Conservation (phyloP, 176 grass and related monocot genomes). For the Canna indica region DNA sequence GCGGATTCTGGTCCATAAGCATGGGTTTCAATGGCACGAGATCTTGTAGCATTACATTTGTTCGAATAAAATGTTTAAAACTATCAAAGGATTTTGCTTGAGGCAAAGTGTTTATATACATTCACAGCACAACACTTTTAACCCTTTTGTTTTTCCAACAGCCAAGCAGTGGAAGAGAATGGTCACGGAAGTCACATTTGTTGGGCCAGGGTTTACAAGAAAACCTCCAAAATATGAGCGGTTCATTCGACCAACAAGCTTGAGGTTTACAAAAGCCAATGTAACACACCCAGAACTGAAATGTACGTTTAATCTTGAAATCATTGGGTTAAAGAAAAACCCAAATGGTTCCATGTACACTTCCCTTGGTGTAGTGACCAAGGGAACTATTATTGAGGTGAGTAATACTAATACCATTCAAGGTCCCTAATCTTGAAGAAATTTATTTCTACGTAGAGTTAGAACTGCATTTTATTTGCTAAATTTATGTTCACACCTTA, state of each 20-base stretch:
- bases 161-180: conserved; percentile 97
- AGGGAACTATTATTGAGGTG: conserved; percentile 87
- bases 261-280: conserved; percentile 81
- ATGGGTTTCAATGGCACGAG: no score
- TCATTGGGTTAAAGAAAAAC: conserved; percentile 91
- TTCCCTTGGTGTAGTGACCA: conserved; percentile 85
- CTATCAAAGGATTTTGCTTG: no score
- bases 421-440: no score
- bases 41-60: no score
- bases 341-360: conserved; percentile 91
- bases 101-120: no score
- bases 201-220: conserved; percentile 84
- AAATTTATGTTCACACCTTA: no score
- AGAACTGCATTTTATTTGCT: no score
- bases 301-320: conserved; percentile 86
- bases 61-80: no score
- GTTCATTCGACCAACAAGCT: conserved; percentile 69
- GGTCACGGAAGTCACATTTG: conserved; percentile 84
- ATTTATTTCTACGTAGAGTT: no score
- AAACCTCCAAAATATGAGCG: conserved; percentile 85
- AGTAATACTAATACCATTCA: neutral
- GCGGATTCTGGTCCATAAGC: no score
- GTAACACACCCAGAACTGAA: conserved; percentile 86
- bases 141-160: conserved; percentile 33
- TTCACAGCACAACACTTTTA: no score